Base-by-base conservation (phyloP, 176 grass and related monocot species). In the Bromus sterilis region DNA sequence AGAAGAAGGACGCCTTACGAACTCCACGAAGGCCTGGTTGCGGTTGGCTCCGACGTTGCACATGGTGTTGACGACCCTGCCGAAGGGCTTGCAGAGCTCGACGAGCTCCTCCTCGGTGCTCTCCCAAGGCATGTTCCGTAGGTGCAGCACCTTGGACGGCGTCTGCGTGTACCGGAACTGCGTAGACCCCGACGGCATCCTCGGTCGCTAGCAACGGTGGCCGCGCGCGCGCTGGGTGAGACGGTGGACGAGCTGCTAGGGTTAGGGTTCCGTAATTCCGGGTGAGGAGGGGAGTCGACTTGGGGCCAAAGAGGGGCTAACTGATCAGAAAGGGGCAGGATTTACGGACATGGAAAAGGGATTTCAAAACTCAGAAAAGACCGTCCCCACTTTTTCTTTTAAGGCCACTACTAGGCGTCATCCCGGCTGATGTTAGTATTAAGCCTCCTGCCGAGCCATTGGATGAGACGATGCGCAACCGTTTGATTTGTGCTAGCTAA, bases 1-100 rank as follows among this genome's bases (percentile, higher is more conserved):
- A 21, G 28, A 57, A 7, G 2, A 26, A n/a, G 75, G 34, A 36
- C 16, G 73, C 83, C 90, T 86, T 89, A 98, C 95, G 40, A 98
- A 95, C 78, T 98, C 95, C 35, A 98, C 95, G 64, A 98, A 98
- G 71, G 92, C 95, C 86, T 98, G 93, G 76, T 98, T 98, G 82
- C 84, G 90, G 83, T 98, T 98, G 76, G 93, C 89, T 25, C 95
- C 95, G 61, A 98, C 95, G 87, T 98, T 95, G 84, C 91, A 92
- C 87, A 94, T 98, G 82, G 95, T 98, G 72, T 98, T 98, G 39
- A 98, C 88, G 56, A 98, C 86, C 84, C 83, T 87, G 23, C 95
- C 95, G 56, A 98, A 95, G 68, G 95, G 90, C 37, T 91, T 89
- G 86, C 95, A 98, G 73, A 98, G 90, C 34, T 89, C 84, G 76